Conservation (phyloP, 768 basidiomycete species). For the button mushroom (Agaricus bisporus) region DNA sequence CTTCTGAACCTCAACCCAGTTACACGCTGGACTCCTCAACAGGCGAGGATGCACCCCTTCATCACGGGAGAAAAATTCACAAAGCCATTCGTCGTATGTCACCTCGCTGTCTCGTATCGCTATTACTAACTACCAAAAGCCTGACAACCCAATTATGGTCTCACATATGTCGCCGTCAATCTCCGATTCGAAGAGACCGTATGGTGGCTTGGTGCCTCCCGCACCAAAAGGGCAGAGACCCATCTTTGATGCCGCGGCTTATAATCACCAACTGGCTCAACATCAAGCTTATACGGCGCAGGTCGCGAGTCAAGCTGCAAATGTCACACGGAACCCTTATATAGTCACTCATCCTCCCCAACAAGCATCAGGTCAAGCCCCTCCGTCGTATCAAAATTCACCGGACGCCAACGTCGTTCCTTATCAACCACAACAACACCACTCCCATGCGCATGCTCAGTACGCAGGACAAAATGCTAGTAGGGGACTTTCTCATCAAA, state of each 20-base stretch:
- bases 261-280: constrained; percentile 91
- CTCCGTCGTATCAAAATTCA: constrained; percentile 19
- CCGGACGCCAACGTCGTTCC: constrained; percentile 23
- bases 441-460: constrained; percentile 6
- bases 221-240: constrained; percentile 81
- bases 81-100: constrained; percentile 72
- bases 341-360: constrained; percentile 47
- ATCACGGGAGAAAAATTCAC: constrained; percentile 96
- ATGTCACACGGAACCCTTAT: constrained; percentile 77
- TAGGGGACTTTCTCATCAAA: constrained; percentile 1
- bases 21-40: constrained; percentile 95
- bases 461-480: background rate
- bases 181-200: constrained; percentile 78
- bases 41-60: constrained; percentile 93
- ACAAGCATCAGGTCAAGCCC: constrained; percentile 19
- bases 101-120: background rate
- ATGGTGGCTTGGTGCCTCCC: constrained; percentile 89
- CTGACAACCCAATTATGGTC: constrained; percentile 37
- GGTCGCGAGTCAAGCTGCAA: constrained; percentile 65
- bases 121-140: constrained; percentile 27
- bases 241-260: constrained; percentile 87
- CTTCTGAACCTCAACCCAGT: constrained; percentile 92
- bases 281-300: constrained; percentile 91
- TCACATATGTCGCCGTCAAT: constrained; percentile 23
- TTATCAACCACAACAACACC: constrained; percentile 15